Evolutionary conservation across 140 eudicot genomes (phyloP).

Genomic region (Bidens hawaiensis): DNA sequence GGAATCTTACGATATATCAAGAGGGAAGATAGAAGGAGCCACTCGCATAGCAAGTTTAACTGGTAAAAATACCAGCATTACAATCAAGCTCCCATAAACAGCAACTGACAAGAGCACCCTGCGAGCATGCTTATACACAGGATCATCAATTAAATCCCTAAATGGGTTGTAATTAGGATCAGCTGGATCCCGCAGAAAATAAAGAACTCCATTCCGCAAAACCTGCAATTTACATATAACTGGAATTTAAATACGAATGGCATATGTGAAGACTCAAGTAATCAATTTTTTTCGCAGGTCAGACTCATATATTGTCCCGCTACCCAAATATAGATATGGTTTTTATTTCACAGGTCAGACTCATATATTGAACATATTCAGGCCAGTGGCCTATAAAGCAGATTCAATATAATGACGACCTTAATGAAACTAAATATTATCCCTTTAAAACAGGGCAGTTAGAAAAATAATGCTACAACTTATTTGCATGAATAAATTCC

Average conservation of each 20-base stretch:
- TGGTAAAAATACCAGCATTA: constrained; percentile 67
- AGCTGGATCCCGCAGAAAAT: constrained; percentile 76
- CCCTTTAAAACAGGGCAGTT: neutral
- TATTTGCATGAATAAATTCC: neutral
- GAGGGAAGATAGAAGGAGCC: constrained; percentile 65
- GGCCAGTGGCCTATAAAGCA: neutral
- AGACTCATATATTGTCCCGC: neutral
- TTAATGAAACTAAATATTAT: neutral
- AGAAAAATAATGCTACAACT: neutral
- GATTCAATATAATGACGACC: neutral
- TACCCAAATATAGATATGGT: neutral
- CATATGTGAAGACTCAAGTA: neutral
- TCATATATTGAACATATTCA: neutral
- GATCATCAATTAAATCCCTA: constrained; percentile 77
- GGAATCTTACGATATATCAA: constrained; percentile 60
- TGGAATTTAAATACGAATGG: neutral
- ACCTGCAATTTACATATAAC: constrained; percentile 27
- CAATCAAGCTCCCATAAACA: constrained; percentile 74
- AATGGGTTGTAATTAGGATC: constrained; percentile 80
- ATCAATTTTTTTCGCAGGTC: neutral
- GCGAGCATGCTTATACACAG: constrained; percentile 75
- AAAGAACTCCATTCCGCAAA: constrained; percentile 61
- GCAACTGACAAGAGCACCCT: constrained; percentile 66
- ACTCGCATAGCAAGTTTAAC: constrained; percentile 76
- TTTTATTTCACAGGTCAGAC: neutral